Percentiles rank a stretch among this genome's conserved stretches.
Evolutionary conservation across 2,329 filamentous ascomycete genomes (phyloP).

Genomic region (Chrysosporium keratinophilum): DNA sequence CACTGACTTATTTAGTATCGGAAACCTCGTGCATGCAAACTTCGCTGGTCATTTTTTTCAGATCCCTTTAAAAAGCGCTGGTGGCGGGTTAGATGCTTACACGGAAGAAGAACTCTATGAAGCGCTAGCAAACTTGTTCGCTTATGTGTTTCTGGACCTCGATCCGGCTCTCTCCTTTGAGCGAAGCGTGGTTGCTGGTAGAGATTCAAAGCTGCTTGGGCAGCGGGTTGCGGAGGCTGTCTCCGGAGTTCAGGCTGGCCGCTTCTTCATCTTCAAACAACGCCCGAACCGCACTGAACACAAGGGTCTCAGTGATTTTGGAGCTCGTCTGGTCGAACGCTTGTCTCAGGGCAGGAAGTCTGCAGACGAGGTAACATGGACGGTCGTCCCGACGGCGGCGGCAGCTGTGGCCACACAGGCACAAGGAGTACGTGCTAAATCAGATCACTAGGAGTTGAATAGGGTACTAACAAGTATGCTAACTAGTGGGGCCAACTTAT

Average conservation of each 20-base stretch:
- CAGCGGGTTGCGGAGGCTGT: slow-evolving; percentile 34
- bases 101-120: slow-evolving; percentile 46
- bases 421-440: slow-evolving; percentile 43
- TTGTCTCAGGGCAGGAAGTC: slow-evolving; percentile 40
- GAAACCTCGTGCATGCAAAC: slow-evolving; percentile 24
- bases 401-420: slow-evolving; percentile 48
- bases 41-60: slow-evolving; percentile 22
- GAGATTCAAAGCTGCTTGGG: slow-evolving; percentile 30
- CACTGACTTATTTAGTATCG: slow-evolving; percentile 17
- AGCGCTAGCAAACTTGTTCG: slow-evolving; percentile 39
- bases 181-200: slow-evolving; percentile 35
- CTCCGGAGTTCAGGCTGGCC: slow-evolving; percentile 23
- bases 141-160: slow-evolving; percentile 40
- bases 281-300: slow-evolving; percentile 22
- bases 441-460: too few relatives aligned
- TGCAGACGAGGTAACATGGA: slow-evolving; percentile 45
- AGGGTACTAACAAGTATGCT: background rate
- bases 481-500: slow-evolving; percentile 37
- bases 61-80: slow-evolving; percentile 20
- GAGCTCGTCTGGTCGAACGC: slow-evolving; percentile 46
- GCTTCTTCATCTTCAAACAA: slow-evolving; percentile 25
- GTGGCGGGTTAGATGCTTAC: slow-evolving; percentile 28
- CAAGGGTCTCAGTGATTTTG: slow-evolving; percentile 40
- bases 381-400: slow-evolving; percentile 47
- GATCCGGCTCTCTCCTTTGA: slow-evolving; percentile 40